Percentiles rank a stretch among this genome's conserved stretches.
Conservation (phyloP, 2,329 filamentous ascomycete genomes). For the Colletotrichum tropicicola region DNA sequence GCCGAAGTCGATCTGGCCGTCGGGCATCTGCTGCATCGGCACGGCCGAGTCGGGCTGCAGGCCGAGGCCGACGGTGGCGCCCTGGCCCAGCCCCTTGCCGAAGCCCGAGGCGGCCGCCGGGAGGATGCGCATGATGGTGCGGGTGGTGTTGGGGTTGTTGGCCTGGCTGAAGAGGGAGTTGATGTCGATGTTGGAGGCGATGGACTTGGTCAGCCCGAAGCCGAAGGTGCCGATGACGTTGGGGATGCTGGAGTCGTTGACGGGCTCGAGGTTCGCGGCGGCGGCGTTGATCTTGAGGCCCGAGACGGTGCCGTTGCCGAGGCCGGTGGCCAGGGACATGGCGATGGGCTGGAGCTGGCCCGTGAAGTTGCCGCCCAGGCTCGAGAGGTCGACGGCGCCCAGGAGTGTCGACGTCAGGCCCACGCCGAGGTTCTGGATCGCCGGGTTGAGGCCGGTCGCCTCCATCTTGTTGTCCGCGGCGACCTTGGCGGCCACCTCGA, state of each 20-base stretch:
- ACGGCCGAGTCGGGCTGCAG: constrained; percentile 36
- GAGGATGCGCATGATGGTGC: constrained; percentile 32
- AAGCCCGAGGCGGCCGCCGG: constrained; percentile 37
- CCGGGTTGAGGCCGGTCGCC: constrained; percentile 38
- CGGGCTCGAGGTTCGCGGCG: constrained; percentile 24
- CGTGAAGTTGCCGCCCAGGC: constrained; percentile 20
- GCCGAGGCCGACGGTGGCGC: constrained; percentile 38
- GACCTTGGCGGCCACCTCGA: constrained; percentile 31
- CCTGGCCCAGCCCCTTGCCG: constrained; percentile 38
- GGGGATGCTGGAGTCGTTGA: constrained; percentile 33
- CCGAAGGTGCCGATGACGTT: constrained; percentile 37
- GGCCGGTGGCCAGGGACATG: constrained; percentile 33
- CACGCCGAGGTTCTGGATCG: constrained; percentile 40
- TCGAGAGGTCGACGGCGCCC: constrained; percentile 34
- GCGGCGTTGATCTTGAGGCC: constrained; percentile 34
- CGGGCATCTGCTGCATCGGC: constrained; percentile 31
- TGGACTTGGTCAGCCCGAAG: constrained; percentile 37
- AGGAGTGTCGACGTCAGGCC: constrained; percentile 39
- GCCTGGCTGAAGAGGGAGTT: constrained; percentile 28
- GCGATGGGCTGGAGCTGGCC: constrained; percentile 33
- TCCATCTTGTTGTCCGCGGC: constrained; percentile 39
- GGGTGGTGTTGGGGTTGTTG: constrained; percentile 23
- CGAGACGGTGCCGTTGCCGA: constrained; percentile 35
- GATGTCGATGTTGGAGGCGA: constrained; percentile 36
- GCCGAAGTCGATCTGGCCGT: constrained; percentile 32